Percentiles rank a stretch among this genome's conserved stretches.
These are phyloP conservation scores for Aspergillus campestris DNA, from an alignment of 495 filamentous ascomycete genomes.

Conservation along the genomic window DNA sequence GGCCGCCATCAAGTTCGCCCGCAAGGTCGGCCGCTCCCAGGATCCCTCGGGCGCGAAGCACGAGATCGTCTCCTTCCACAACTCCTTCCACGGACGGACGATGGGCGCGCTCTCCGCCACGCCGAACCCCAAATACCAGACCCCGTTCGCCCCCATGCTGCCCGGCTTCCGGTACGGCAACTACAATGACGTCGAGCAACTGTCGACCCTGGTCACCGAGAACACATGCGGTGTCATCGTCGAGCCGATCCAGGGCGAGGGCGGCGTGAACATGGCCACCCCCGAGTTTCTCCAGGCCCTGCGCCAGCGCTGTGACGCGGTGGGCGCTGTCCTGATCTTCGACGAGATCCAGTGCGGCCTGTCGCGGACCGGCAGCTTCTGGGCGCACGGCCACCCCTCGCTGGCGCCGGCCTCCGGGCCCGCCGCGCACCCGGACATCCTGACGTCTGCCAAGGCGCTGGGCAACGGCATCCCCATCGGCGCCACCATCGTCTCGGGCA, in stretches of 20 bases:
- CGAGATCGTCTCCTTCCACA: slow-evolving; percentile 81
- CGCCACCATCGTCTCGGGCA: slow-evolving; percentile 71
- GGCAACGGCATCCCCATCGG: slow-evolving; percentile 95
- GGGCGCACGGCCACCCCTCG: slow-evolving; percentile 73
- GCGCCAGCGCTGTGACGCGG: slow-evolving; percentile 70
- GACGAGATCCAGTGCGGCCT: slow-evolving; percentile 97
- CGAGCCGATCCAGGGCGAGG: slow-evolving; percentile 96
- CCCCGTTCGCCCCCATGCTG: slow-evolving; percentile 89
- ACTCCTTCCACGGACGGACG: slow-evolving; percentile 92
- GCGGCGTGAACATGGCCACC: slow-evolving; percentile 77
- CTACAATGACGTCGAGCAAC: slow-evolving; percentile 68
- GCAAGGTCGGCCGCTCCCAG: slow-evolving; percentile 72
- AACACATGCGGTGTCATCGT: slow-evolving; percentile 92
- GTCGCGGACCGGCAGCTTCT: slow-evolving; percentile 74
- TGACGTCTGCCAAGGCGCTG: slow-evolving; percentile 91
- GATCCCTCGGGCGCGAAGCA: slow-evolving; percentile 65
- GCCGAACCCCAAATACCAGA: slow-evolving; percentile 97
- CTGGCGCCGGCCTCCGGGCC: slow-evolving; percentile 29
- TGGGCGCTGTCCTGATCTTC: slow-evolving; percentile 83
- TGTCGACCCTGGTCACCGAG: slow-evolving; percentile 66
- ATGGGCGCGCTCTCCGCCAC: slow-evolving; percentile 90
- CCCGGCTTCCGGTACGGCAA: slow-evolving; percentile 83
- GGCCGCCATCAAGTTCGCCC: slow-evolving; percentile 91
- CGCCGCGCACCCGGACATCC: slow-evolving; percentile 84
- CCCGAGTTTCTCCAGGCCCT: slow-evolving; percentile 73